phyloP scores from a whole-genome alignment of 352 stramenopile genomes.

The Phytophthora lateralis region DNA sequence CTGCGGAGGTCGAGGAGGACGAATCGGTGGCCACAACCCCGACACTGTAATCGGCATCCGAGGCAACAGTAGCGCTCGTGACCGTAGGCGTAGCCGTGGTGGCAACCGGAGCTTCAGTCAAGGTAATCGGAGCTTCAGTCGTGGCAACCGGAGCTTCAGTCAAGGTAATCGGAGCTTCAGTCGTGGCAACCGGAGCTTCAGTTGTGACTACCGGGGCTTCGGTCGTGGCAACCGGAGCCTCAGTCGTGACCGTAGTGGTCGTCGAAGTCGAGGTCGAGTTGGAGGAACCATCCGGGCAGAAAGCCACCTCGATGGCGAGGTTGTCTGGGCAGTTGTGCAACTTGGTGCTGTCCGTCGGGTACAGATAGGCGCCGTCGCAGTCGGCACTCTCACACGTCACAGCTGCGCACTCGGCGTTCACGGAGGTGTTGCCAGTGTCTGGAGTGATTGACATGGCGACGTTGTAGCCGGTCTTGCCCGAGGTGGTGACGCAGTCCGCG shows the following conservation, averaged over 20 bases:
- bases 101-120: constrained; percentile 4
- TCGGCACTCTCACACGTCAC: constrained; percentile 43
- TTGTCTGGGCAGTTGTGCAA: constrained; percentile 50
- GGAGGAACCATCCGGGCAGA: constrained; percentile 42
- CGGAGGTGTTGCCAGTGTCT: constrained; percentile 21
- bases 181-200: constrained; percentile 22
- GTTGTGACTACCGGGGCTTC: constrained; percentile 7
- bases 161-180: constrained; percentile 9
- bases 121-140: constrained; percentile 16
- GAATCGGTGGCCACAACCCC: constrained; percentile 19
- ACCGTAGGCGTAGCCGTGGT: neutral
- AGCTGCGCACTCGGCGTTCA: constrained; percentile 37
- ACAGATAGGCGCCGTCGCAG: constrained; percentile 57
- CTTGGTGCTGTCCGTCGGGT: constrained; percentile 56
- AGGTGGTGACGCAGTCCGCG: constrained; percentile 46
- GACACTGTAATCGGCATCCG: constrained; percentile 25
- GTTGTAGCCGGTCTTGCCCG: constrained; percentile 69
- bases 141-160: constrained; percentile 11
- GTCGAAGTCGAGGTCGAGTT: constrained; percentile 19
- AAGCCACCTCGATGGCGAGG: constrained; percentile 46
- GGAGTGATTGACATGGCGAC: constrained; percentile 63
- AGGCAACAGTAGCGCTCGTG: constrained; percentile 5
- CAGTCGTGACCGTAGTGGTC: constrained; percentile 10
- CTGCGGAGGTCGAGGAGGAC: constrained; percentile 7
- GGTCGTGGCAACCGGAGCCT: neutral